Percentiles rank a stretch among this genome's conserved stretches.
Evolutionary conservation across 805 yeast species (phyloP).

Genomic region (Lachancea quebecensis): DNA sequence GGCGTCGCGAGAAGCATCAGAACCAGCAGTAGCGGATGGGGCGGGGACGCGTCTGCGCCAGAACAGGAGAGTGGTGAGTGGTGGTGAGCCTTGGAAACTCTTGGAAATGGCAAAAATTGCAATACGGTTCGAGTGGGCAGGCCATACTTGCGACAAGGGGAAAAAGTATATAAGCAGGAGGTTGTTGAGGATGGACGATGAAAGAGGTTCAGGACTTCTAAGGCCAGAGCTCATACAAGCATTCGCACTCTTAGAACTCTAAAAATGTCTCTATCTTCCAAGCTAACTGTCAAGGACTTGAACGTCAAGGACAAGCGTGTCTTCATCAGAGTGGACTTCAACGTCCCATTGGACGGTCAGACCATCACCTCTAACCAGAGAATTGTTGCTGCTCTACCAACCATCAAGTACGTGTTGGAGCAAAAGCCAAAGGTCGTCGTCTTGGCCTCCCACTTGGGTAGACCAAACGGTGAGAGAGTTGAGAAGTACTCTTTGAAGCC

Average conservation of each 20-base stretch:
- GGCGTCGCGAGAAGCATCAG: neutral
- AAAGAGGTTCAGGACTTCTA: neutral
- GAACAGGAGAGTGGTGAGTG: no score
- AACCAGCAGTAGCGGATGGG: no score
- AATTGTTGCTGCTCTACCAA: conserved; percentile 98
- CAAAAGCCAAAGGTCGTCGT: conserved; percentile 86
- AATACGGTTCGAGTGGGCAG: neutral
- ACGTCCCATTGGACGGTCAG: conserved; percentile 90
- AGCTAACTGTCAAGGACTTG: conserved; percentile 88
- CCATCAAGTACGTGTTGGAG: conserved; percentile 90
- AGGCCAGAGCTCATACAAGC: neutral
- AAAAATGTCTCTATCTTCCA: conserved; percentile 85
- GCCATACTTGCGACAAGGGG: neutral
- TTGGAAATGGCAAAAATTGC: neutral
- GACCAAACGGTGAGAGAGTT: conserved; percentile 92
- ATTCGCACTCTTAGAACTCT: neutral
- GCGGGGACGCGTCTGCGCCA: no score
- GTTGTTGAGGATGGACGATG: neutral
- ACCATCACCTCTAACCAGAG: conserved; percentile 99
- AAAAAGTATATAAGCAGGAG: conserved; percentile 5
- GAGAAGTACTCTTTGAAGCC: conserved; percentile 90
- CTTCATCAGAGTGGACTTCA: conserved; percentile 96
- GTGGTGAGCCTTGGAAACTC: neutral
- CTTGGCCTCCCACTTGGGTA: conserved; percentile 96
- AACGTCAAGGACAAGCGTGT: conserved; percentile 87